Evolutionary conservation across 176 grass and related monocot species (phyloP), one percentile per base, ranked within the genome.

Genomic region (Musa beccarii): DNA sequence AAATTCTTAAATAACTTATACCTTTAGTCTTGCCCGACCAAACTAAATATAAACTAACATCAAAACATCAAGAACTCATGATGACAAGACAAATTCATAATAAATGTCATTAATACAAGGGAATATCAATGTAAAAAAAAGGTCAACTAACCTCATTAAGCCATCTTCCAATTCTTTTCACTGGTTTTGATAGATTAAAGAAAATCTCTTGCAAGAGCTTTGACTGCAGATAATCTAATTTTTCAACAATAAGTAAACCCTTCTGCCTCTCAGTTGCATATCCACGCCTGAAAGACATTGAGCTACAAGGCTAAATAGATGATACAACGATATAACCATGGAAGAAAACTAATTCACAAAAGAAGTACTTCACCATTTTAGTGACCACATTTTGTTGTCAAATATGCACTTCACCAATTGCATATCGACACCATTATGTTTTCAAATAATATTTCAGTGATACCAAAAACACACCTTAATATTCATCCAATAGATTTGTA

Each of bases 201-300:
- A 98, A 98, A 24, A 98, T 76, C 23, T 76, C 76, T 23, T 98
- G 90, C 63, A 98, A 69, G 29, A 98, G 75, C 34, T 98, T 98
- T 17, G 94, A 93, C 69, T 93, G 90, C 15, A 98, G 83, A 73
- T 98, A 93, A 81, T 98, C 94, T 19, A 93, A 79, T 20, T 98
- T 98, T 82, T 98, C 88, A 53, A 87, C 95, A 68, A 98, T 63
- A 0, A 93, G 66, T 13, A 93, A 78, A 54, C 90, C 95, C 63
- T 91, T 89, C 25, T 91, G 86, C 66, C 86, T 93, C 88, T 98
- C 95, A 11, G 84, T 87, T 2, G 90, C 88, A 81, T 91, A 98
- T 20, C 94, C 94, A 85, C 94, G 88, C 80, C 94, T 98, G 71
- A 14, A 54, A 77, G 57, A 82, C n/a, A 53, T 34, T 9, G 52